Evolutionary conservation across 1,284 basidiomycete species (phyloP), one percentile per base, ranked within the genome.

Genomic region (Leccinum pachyderme): DNA sequence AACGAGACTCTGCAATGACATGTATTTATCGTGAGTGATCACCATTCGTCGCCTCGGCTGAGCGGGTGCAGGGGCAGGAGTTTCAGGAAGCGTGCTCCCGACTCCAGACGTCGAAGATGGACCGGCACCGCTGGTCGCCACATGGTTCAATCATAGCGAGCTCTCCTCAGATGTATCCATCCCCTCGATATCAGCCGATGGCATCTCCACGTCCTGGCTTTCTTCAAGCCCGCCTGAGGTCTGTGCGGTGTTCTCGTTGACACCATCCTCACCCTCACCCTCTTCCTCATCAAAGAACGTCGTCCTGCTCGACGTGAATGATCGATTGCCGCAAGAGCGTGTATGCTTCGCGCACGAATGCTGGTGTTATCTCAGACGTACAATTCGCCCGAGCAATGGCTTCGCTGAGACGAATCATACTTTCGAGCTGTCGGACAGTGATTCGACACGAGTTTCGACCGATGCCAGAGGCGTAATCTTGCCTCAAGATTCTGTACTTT

Each of bases 301-400:
- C 96, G 68, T 99, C 97, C 73, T 98, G 95, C 71, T 99, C 97
- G 60, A 99, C 95, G 67, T 98, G 97, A 65, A 99, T 98, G 74
- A 99, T 99, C 2, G 95, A 98, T 72, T 98, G 95, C 35, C 92
- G 86, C 22, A 99, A 79, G 12, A 99, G 86, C 28, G 85, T 87
- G 75, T 93, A 98, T 2, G 97, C 96, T 74, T 99, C 97, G 28
- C 93, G 85, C 15, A 99, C 97, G 69, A 97, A 97, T 1, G 82
- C 87, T 1, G 95, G 95, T 0, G 84, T 90, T 61, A 98, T 97
- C 87, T 96, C 93, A 29, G 87, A 80, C 18, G 91, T 90, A 70
- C 97, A 99, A 69, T 98, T 97, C 2, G 96, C 95, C 24, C 97
- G 83, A 4, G 97, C 97, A 62, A 99, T 98, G 11, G 94, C 96